Conservation (phyloP, 306 rosid genomes). For the Rubus idaeus region DNA sequence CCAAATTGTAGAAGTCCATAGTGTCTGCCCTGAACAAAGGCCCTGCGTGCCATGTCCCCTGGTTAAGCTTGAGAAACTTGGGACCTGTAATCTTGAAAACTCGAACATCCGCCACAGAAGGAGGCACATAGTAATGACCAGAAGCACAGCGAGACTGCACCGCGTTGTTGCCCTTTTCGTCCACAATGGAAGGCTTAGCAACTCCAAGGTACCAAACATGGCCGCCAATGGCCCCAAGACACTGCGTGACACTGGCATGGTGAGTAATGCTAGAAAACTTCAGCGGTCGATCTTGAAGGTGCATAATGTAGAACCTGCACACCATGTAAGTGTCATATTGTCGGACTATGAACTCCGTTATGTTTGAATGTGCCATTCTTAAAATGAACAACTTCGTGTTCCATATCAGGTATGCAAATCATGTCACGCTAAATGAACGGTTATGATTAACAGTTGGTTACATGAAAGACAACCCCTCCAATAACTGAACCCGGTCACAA, state of each 20-base stretch:
- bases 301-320: conserved; percentile 74
- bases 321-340: not conserved
- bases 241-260: conserved; percentile 86
- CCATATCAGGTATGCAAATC: too few relatives aligned
- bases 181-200: conserved; percentile 72
- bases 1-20: conserved; percentile 76
- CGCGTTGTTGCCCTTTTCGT: conserved; percentile 22
- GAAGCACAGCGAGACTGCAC: conserved; percentile 32
- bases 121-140: conserved; percentile 70
- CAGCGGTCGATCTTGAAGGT: conserved; percentile 47
- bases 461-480: too few relatives aligned
- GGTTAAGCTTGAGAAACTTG: conserved; percentile 74
- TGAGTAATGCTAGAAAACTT: conserved; percentile 64
- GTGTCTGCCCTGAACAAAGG: conserved; percentile 59
- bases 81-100: conserved; percentile 70
- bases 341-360: not conserved
- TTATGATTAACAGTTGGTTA: too few relatives aligned
- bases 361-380: too few relatives aligned
- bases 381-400: too few relatives aligned
- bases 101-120: conserved; percentile 51
- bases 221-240: conserved; percentile 82
- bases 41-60: conserved; percentile 96
- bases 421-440: too few relatives aligned
- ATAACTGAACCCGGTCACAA: not conserved
- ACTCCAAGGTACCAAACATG: conserved; percentile 83